Percentiles rank a stretch among this genome's conserved stretches.
phyloP scores from a whole-genome alignment of 352 stramenopile species.

The Elongisporangium undulatum region DNA sequence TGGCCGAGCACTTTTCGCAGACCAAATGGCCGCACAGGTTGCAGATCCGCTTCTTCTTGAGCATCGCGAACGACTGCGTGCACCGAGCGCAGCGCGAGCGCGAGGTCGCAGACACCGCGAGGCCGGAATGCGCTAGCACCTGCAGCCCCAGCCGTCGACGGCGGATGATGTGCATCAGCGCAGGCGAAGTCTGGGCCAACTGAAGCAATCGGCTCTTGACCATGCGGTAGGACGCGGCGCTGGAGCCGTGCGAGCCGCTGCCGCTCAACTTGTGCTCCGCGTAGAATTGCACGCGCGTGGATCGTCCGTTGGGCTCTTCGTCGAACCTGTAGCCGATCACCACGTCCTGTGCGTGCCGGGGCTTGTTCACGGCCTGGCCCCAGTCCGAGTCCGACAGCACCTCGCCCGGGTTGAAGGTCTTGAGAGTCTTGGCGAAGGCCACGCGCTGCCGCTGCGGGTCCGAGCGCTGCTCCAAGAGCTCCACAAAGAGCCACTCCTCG shows the following conservation, averaged over 20 bases:
- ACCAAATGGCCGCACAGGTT: conserved; percentile 48
- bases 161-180: conserved; percentile 31
- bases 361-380: conserved; percentile 2
- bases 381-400: conserved; percentile 8
- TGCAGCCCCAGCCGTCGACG: conserved; percentile 45
- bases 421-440: conserved; percentile 29
- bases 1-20: conserved; percentile 39
- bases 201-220: conserved; percentile 14
- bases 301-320: conserved; percentile 20
- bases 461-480: conserved; percentile 18
- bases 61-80: conserved; percentile 23
- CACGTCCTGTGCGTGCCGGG: conserved; percentile 30
- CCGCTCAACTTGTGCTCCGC: conserved; percentile 26
- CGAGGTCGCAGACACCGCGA: conserved; percentile 21
- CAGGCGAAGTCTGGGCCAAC: conserved; percentile 18
- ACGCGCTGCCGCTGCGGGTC: conserved; percentile 3
- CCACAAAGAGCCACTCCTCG: conserved; percentile 40
- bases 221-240: conserved; percentile 6
- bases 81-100: conserved; percentile 36
- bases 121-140: conserved; percentile 23
- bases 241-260: conserved; percentile 5
- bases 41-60: conserved; percentile 30
- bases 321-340: conserved; percentile 42
- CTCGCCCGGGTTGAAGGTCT: conserved; percentile 16
- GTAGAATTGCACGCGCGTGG: conserved; percentile 36